phyloP scores from a whole-genome alignment of 306 rosid genomes.

The Casuarina equisetifolia region DNA sequence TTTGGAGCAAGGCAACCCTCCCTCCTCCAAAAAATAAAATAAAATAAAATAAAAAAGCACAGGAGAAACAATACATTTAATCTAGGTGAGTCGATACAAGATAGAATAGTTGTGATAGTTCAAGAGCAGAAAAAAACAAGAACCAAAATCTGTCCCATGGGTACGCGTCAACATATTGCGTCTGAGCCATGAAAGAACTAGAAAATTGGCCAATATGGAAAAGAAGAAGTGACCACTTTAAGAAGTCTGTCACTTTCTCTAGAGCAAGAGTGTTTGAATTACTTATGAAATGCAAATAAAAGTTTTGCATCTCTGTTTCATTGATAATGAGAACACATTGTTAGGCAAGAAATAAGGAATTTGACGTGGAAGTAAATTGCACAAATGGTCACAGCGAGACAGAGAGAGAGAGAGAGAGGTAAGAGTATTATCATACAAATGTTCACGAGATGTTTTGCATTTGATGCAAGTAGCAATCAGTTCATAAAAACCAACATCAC shows the following conservation, averaged over 20 bases:
- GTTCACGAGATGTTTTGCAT: slow-evolving; percentile 48
- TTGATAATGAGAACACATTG: neutral
- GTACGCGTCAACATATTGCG: neutral
- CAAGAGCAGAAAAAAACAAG: neutral
- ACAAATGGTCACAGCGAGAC: neutral
- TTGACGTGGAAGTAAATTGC: neutral
- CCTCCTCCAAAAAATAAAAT: neutral
- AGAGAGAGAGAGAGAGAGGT: neutral
- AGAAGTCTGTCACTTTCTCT: slow-evolving; percentile 3
- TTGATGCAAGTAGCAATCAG: slow-evolving; percentile 40
- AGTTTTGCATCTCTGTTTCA: slow-evolving; percentile 1
- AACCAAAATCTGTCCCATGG: neutral
- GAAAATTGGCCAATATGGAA: neutral
- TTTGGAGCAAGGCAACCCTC: neutral
- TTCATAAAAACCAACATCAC: slow-evolving; percentile 39
- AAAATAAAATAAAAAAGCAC: neutral
- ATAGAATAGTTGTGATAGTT: slow-evolving; percentile 12
- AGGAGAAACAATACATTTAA: neutral
- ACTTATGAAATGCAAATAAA: neutral
- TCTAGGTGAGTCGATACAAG: slow-evolving; percentile 10
- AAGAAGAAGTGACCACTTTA: neutral
- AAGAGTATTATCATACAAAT: slow-evolving; percentile 46
- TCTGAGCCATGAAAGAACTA: slow-evolving; percentile 9
- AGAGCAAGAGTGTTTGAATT: neutral
- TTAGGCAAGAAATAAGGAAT: neutral